These are phyloP conservation scores for Hericium coralloides DNA, from an alignment of 768 basidiomycete species.

Conservation along the genomic window DNA sequence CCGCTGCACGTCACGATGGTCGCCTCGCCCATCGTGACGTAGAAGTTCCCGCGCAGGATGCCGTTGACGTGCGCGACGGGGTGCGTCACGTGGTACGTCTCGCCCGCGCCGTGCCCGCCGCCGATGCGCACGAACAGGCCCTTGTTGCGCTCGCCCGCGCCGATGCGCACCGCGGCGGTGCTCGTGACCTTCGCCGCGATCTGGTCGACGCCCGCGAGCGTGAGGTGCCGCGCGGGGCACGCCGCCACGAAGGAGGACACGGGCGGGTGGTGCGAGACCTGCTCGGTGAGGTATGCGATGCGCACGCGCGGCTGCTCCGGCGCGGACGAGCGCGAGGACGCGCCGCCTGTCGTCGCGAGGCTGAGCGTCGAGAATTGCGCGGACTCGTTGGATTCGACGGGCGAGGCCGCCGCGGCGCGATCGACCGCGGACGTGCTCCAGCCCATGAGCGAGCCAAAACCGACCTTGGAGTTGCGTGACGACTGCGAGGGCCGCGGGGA, in stretches of 20 bases:
- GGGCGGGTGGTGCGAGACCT: conserved; percentile 96
- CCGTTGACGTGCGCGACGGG: conserved; percentile 89
- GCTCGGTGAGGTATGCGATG: conserved; percentile 81
- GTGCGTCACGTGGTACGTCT: conserved; percentile 82
- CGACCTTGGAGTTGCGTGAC: conserved; percentile 40
- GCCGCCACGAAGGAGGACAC: conserved; percentile 76
- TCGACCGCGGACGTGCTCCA: conserved; percentile 37
- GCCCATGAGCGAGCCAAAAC: conserved; percentile 46
- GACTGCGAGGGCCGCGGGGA: conserved; percentile 33
- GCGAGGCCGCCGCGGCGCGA: conserved; percentile 49
- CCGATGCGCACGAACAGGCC: conserved; percentile 80
- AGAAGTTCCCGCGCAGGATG: conserved; percentile 84
- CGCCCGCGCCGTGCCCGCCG: conserved; percentile 67
- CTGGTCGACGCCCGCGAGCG: conserved; percentile 81
- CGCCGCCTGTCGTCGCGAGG: conserved; percentile 27
- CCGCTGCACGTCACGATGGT: conserved; percentile 77
- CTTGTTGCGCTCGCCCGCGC: conserved; percentile 78
- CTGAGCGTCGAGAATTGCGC: conserved; percentile 56
- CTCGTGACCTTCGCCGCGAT: conserved; percentile 89
- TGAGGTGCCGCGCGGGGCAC: conserved; percentile 66
- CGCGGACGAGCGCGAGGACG: conserved; percentile 13
- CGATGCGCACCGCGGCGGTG: conserved; percentile 64
- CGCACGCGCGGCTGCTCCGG: conserved; percentile 38
- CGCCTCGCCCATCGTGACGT: conserved; percentile 76
- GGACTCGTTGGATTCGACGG: conserved; percentile 36